Evolutionary conservation across 1,284 basidiomycete species (phyloP), one percentile per base, ranked within the genome.

Genomic region (Xanthoconium separans): DNA sequence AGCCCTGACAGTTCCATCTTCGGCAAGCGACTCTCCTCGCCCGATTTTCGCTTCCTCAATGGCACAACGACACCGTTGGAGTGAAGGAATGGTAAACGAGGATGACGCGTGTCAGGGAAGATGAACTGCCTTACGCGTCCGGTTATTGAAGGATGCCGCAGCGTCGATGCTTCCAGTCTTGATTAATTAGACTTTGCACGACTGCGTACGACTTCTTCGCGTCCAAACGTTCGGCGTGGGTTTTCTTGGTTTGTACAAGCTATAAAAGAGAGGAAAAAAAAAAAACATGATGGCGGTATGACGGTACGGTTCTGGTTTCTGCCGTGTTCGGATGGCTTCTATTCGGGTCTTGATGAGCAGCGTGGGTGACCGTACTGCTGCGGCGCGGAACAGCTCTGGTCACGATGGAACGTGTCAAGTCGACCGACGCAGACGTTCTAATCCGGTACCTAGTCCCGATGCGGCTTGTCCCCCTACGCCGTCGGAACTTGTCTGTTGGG

Each of bases 351-450:
- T 39, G 16, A 47, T 30, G 33, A 12, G 27, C 31, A 36, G 57
- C 57, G 53, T 46, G 50, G 39, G 57, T 47, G 11, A 41, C 40
- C 12, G 20, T n/a, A 22, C 22, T 22, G n/a, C 40, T 51, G 47
- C 49, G 53, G 44, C 30, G 62, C 45, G 44, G 36, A 13, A n/a
- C n/a, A 15, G 9, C 4, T n/a, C 31, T 29, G 49, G 10, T 53
- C 61, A 24, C 30, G 18, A 44, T 52, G 18, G 48, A 59, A 68
- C 65, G 63, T 64, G 63, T 54, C 52, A 45, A 4, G 54, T 53
- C 10, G 44, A 45, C 59, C 63, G 61, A 64, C 65, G 46, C 51
- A 11, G 24, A 43, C 51, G 10, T 37, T 37, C n/a, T 8, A 18
- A 37, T 37, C n/a, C 5, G n/a, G 36, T 37, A 4, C 11, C 9